A percentile compares a stretch with the other conserved stretches of the same genome.
phyloP scores from a whole-genome alignment of 2,329 filamentous ascomycete genomes.

The Xylariaceae sp. region DNA sequence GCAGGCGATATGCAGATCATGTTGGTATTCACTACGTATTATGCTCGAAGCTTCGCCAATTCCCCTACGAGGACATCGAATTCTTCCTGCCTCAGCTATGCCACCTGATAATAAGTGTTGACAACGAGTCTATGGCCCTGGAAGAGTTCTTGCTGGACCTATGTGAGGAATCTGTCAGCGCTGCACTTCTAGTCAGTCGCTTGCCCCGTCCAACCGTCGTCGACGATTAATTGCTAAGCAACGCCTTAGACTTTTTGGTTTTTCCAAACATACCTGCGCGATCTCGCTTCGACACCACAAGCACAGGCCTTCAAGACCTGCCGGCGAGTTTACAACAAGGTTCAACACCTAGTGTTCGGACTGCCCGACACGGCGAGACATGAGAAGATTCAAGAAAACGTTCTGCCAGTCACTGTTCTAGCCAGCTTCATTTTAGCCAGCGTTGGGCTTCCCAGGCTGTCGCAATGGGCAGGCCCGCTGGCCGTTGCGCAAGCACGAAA shows the following conservation, averaged over 20 bases:
- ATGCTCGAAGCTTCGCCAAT: conserved; percentile 82
- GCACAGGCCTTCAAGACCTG: conserved; percentile 76
- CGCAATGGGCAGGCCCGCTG: conserved; percentile 72
- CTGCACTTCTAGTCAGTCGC: conserved; percentile 65
- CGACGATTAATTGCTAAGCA: conserved; percentile 23
- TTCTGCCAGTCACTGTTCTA: conserved; percentile 72
- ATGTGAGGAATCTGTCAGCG: conserved; percentile 82
- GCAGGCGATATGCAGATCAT: conserved; percentile 80
- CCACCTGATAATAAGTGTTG: conserved; percentile 79
- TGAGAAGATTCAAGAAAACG: conserved; percentile 76
- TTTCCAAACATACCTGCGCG: conserved; percentile 81
- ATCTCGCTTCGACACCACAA: conserved; percentile 69
- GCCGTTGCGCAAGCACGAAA: conserved; percentile 77
- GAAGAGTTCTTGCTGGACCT: conserved; percentile 83
- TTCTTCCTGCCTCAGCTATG: conserved; percentile 87
- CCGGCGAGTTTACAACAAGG: conserved; percentile 78
- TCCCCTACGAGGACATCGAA: conserved; percentile 86
- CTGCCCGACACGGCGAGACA: conserved; percentile 61
- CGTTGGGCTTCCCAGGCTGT: conserved; percentile 67
- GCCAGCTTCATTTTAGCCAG: conserved; percentile 75
- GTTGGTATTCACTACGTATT: conserved; percentile 86
- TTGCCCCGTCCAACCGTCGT: conserved; percentile 11
- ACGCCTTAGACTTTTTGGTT: conserved; percentile 73
- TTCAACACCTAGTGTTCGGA: conserved; percentile 82
- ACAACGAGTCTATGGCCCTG: conserved; percentile 87